Evolutionary conservation across 768 basidiomycete species (phyloP).

Genomic region (Gloeostereum incarnatum): DNA sequence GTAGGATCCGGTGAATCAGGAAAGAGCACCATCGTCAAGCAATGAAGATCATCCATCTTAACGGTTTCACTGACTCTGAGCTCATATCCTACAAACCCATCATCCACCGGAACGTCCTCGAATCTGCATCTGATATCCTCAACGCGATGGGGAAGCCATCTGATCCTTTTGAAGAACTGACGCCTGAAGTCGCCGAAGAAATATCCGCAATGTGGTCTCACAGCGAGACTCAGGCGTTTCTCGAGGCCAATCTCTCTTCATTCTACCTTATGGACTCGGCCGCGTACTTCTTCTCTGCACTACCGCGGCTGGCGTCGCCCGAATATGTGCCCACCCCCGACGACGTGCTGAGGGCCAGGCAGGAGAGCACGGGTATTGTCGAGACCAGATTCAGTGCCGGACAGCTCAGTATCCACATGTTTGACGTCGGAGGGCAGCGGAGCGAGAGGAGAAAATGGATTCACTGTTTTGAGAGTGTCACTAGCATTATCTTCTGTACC

Average conservation of each 20-base stretch:
- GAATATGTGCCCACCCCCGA: slow-evolving; percentile 81
- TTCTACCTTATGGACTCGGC: slow-evolving; percentile 96
- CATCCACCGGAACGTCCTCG: slow-evolving; percentile 81
- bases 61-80: slow-evolving; percentile 76
- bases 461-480: slow-evolving; percentile 50
- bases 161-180: slow-evolving; percentile 13
- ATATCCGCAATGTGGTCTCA: background rate
- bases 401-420: slow-evolving; percentile 52
- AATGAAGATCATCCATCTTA: slow-evolving; percentile 99
- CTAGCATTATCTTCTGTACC: slow-evolving; percentile 64
- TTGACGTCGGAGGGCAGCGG: slow-evolving; percentile 60
- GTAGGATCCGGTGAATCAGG: slow-evolving; percentile 91
- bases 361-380: slow-evolving; percentile 83
- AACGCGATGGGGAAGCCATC: slow-evolving; percentile 64
- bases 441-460: slow-evolving; percentile 39
- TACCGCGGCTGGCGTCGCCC: slow-evolving; percentile 70
- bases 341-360: slow-evolving; percentile 79
- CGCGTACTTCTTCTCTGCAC: slow-evolving; percentile 80
- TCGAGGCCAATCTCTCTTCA: background rate
- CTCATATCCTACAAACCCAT: slow-evolving; percentile 67
- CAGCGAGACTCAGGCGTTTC: background rate
- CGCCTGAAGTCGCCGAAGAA: too few species aligned
- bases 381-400: slow-evolving; percentile 80
- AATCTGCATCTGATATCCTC: slow-evolving; percentile 80
- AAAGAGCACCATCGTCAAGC: slow-evolving; percentile 87